Base-by-base conservation (phyloP, 2,329 filamentous ascomycete species). In the Sporothrix schenckii region DNA sequence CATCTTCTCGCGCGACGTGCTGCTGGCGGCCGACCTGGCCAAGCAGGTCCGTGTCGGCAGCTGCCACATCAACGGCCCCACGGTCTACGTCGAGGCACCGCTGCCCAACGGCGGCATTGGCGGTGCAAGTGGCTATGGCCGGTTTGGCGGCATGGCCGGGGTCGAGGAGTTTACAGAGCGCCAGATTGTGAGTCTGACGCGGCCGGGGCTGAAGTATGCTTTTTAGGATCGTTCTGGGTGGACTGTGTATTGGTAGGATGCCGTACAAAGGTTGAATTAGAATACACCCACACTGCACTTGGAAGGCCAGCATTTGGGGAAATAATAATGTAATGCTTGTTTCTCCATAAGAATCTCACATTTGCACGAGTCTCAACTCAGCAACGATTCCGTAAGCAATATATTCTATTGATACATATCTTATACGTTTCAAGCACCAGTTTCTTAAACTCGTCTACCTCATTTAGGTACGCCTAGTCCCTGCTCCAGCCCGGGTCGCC, bases 1-100 rank as follows among this genome's bases (percentile, higher is more conserved):
- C 0, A 84, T 92, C 6, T 92, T 90, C 77, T 91, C 89, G 0
- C 81, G 85, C 75, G 85, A 89, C 75, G 78, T 91, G 68, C 80
- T 83, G 74, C 80, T 80, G 5, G 86, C 83, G 0, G 72, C 88
- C 67, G 80, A 82, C 21, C 79, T 88, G 41, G 85, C 86, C 4
- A 83, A 80, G 74, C 79, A 81, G 72, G 83, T 88, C 65, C 82
- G 91, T 71, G 83, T 82, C 21, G 90, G 90, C 14, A 80, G 78
- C 50, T 81, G 81, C 39, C 81, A 83, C 70, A 78, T 83, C 71
- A 83, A 83, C 68, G 79, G 79, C 67, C 81, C 81, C 74, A 81
- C 81, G 1, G 76, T 82, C 7, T 81, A 82, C 71, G 80, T 82
- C n/a, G 81, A 83, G 74, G 73, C 77, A 14, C 77, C 79, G n/a